Conservation (phyloP, 768 basidiomycete genomes). For the Lanmaoa pseudosensibilis region DNA sequence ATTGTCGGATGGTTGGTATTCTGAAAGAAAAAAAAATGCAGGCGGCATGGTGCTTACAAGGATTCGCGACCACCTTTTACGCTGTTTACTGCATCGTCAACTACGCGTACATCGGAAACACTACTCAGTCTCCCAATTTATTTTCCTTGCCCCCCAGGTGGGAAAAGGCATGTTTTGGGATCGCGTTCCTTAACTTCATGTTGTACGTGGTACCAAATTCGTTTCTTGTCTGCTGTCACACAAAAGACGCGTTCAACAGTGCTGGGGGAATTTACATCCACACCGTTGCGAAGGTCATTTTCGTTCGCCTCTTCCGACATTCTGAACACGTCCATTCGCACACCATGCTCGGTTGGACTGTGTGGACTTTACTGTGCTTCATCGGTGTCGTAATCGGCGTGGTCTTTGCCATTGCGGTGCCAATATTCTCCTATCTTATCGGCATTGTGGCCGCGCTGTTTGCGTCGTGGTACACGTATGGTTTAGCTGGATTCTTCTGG, state of each 20-base stretch:
- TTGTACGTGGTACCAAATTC: conserved; percentile 35
- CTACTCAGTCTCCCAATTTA: conserved; percentile 7
- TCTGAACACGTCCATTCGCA: conserved; percentile 50
- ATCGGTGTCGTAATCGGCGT: conserved; percentile 38
- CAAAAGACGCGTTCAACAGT: conserved; percentile 23
- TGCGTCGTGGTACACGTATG: conserved; percentile 61
- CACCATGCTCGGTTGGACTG: conserved; percentile 49
- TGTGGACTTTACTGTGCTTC: conserved; percentile 47
- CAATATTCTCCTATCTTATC: conserved; percentile 55
- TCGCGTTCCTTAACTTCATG: conserved; percentile 52
- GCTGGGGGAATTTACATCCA: conserved; percentile 49
- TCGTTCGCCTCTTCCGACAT: conserved; percentile 49
- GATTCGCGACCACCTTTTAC: conserved; percentile 53
- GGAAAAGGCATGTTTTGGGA: conserved; percentile 50
- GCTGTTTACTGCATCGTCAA: conserved; percentile 43
- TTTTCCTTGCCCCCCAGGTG: conserved; percentile 31
- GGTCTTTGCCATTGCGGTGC: conserved; percentile 49
- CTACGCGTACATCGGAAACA: conserved; percentile 49
- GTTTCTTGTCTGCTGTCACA: background rate
- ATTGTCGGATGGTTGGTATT: background rate
- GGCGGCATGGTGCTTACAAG: conserved; percentile 54
- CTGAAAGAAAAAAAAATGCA: background rate
- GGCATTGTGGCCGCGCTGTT: conserved; percentile 55
- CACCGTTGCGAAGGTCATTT: conserved; percentile 53
- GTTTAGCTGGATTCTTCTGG: conserved; percentile 54